Evolutionary conservation across 257 asterid species (phyloP).

Genomic region (Plantago elongata): DNA sequence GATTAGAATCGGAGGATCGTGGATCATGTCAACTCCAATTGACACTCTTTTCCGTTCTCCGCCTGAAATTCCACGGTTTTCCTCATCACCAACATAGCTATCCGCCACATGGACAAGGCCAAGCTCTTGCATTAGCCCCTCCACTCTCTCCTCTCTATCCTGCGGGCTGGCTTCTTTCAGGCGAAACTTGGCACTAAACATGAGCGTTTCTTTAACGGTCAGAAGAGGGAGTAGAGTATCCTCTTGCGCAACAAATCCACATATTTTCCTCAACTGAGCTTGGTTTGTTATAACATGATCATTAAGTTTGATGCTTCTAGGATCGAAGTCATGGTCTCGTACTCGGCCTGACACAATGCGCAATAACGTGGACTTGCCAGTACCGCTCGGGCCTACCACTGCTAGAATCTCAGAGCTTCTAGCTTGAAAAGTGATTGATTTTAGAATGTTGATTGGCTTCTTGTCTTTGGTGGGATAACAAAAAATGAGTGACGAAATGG

Average conservation of each 20-base stretch:
- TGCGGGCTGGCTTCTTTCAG: slow-evolving; percentile 38
- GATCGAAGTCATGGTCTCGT: slow-evolving; percentile 40
- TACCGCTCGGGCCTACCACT: slow-evolving; percentile 82
- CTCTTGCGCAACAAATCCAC: slow-evolving; percentile 83
- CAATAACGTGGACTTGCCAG: slow-evolving; percentile 72
- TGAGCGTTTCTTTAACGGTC: slow-evolving; percentile 67
- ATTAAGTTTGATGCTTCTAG: slow-evolving; percentile 45
- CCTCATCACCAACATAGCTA: slow-evolving; percentile 76
- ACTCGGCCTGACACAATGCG: slow-evolving; percentile 64
- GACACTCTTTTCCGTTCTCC: slow-evolving; percentile 84
- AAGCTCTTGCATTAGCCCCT: slow-evolving; percentile 69
- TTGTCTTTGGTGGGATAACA: slow-evolving; percentile 25
- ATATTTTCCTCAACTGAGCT: slow-evolving; percentile 54
- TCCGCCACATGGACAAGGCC: slow-evolving; percentile 71
- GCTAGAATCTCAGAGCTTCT: slow-evolving; percentile 67
- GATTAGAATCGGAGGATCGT: slow-evolving; percentile 67
- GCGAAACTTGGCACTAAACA: slow-evolving; percentile 66
- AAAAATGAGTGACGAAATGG: slow-evolving; percentile 19
- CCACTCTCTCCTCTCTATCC: slow-evolving; percentile 50
- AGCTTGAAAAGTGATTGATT: slow-evolving; percentile 63
- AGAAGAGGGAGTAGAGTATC: slow-evolving; percentile 72
- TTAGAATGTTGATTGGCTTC: slow-evolving; percentile 44
- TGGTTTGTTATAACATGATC: slow-evolving; percentile 37
- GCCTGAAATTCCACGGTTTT: slow-evolving; percentile 75
- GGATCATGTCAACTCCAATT: slow-evolving; percentile 78